phyloP scores from a whole-genome alignment of 352 stramenopile species.

The Aphanomyces astaci region DNA sequence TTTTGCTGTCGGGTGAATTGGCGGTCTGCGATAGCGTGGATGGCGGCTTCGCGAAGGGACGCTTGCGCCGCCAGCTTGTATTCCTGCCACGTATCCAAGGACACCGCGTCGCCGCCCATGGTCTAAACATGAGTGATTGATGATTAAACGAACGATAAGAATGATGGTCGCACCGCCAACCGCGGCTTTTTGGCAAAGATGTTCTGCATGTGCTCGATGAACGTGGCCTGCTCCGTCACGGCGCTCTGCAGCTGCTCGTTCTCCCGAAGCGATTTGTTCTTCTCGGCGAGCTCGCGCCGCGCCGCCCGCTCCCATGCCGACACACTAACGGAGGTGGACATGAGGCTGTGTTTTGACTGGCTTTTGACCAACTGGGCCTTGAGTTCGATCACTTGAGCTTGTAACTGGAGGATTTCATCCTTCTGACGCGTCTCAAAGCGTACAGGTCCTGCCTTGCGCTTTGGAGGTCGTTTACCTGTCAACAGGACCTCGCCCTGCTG shows the following conservation, averaged over 20 bases:
- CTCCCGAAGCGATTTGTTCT: constrained; percentile 2
- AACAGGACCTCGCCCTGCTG: background rate
- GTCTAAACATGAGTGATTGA: background rate
- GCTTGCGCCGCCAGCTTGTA: constrained; percentile 10
- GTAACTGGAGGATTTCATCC: constrained; percentile 10
- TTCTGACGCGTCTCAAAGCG: constrained; percentile 10
- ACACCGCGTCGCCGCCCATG: background rate
- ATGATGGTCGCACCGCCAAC: background rate
- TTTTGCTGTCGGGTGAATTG: constrained; percentile 3
- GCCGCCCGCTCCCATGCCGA: constrained; percentile 2
- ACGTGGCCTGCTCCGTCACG: constrained; percentile 5
- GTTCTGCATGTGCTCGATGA: constrained; percentile 17
- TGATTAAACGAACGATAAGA: background rate
- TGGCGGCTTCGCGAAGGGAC: background rate
- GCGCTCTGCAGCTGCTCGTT: constrained; percentile 13
- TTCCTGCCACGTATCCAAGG: constrained; percentile 8
- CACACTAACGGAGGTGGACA: background rate
- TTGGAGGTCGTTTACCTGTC: background rate
- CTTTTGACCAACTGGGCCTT: background rate
- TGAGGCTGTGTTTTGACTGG: background rate
- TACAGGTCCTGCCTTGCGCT: constrained; percentile 1
- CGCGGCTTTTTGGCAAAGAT: constrained; percentile 12
- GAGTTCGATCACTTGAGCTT: background rate
- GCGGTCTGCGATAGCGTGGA: constrained; percentile 12
- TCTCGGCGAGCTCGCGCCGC: background rate